Evolutionary conservation across 2,329 filamentous ascomycete species (phyloP), one percentile per base, ranked within the genome.

Genomic region (Aquanectria penicillioides): DNA sequence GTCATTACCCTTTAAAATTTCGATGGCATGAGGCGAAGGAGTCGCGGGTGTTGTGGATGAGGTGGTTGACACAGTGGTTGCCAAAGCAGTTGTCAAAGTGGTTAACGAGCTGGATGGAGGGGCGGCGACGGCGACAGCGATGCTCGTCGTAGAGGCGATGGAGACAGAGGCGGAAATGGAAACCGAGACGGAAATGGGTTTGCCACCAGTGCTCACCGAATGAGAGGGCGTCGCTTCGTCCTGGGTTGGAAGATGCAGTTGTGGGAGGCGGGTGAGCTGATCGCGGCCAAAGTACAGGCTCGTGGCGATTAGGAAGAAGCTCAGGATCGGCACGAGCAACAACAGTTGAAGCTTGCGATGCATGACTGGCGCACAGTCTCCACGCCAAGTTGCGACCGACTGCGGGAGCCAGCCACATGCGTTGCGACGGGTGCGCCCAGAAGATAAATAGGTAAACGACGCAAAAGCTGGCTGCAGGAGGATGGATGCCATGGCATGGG

Each of bases 221-320:
- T n/a, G n/a, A n/a, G n/a, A 31, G 4, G 40, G 22, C 8, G 28
- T 15, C 9, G 37, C 29, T 12, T 29, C 34, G 15, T 61, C 3
- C 17, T 29, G 41, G 1, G 51, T 18, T 13, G 62, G 57, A 48
- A 52, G 28, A 31, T 56, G 56, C 2, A 57, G 28, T 7, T 13
- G 26, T 5, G 65, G 33, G 2, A 54, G 22, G 37, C 61, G 57
- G 28, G 40, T 48, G 15, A 68, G 38, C 23, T 57, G 57, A 20
- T 57, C 53, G 6, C 55, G 65, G 8, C 65, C 61, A 25, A 68
- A 56, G 55, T 68, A 68, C 1, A 64, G 31, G 15, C 57, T 59
- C 5, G 65, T 66, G 4, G 43, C n/a, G 4, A 60, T n/a, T 3
- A 68, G 20, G 3, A 63, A 43, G 31, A 68, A 60, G 29, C 52